Conservation (phyloP, 2,329 filamentous ascomycete genomes). For the Penicillium nordicum region DNA sequence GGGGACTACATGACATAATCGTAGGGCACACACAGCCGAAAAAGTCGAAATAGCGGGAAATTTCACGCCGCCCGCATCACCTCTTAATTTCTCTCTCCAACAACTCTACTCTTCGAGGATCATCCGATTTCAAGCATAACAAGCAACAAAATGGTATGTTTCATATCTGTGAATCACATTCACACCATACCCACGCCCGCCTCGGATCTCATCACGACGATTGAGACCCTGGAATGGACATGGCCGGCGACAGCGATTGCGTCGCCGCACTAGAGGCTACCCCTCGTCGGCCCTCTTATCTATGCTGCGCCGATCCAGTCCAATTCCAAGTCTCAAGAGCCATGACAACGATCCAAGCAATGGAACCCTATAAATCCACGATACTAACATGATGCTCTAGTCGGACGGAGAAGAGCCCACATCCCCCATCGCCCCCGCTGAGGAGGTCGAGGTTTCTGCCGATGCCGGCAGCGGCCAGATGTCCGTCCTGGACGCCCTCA, state of each 20-base stretch:
- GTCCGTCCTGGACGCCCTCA: constrained; percentile 96
- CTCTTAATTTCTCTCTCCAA: constrained; percentile 23
- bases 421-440: constrained; percentile 66
- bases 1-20: constrained; percentile 20
- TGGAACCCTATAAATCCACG: neutral
- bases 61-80: constrained; percentile 17
- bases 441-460: constrained; percentile 93
- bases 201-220: neutral
- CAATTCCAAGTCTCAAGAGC: neutral
- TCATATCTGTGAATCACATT: neutral
- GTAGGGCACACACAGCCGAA: constrained; percentile 37
- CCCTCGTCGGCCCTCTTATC: neutral
- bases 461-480: constrained; percentile 77
- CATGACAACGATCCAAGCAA: neutral
- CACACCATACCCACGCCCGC: neutral
- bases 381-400: constrained; percentile 45
- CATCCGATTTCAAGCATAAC: constrained; percentile 47
- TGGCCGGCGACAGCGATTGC: neutral
- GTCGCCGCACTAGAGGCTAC: neutral
- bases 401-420: constrained; percentile 99
- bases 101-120: constrained; percentile 51
- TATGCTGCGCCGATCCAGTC: neutral
- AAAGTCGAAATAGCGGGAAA: constrained; percentile 25
- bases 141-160: constrained; percentile 47
- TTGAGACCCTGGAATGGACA: constrained; percentile 9